Evolutionary conservation across 345 rosid genomes (phyloP).

Genomic region (Rubroshorea leprosula): DNA sequence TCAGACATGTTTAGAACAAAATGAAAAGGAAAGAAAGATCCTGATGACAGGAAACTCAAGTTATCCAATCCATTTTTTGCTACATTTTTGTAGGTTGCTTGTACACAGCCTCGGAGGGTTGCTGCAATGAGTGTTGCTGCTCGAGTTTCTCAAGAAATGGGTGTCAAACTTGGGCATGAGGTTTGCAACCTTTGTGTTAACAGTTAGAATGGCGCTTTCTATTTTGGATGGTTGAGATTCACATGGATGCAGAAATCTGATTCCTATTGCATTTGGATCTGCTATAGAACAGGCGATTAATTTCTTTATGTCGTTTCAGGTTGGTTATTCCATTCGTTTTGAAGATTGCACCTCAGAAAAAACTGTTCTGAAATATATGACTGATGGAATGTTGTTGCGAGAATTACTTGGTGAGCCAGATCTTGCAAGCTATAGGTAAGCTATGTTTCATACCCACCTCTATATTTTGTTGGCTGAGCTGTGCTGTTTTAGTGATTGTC

Average conservation of each 20-base stretch:
- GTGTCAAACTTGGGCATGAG: constrained; percentile 98
- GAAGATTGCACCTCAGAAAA: constrained; percentile 98
- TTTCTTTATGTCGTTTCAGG: constrained; percentile 38
- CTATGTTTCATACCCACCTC: constrained; percentile 1
- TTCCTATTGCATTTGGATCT: background rate
- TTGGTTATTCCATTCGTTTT: constrained; percentile 94
- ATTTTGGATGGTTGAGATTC: too few relatives aligned
- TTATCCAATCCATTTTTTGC: background rate
- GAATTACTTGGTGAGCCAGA: constrained; percentile 96
- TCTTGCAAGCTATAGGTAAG: constrained; percentile 79
- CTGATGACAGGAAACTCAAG: background rate
- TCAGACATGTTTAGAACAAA: background rate
- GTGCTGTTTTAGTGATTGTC: constrained; percentile 12
- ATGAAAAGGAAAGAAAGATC: background rate
- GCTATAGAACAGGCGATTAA: constrained; percentile 7
- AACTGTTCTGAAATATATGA: constrained; percentile 89
- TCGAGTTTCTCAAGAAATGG: constrained; percentile 98
- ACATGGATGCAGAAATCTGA: too few relatives aligned
- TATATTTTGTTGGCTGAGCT: background rate
- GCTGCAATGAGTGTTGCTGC: constrained; percentile 99
- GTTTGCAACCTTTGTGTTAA: constrained; percentile 25
- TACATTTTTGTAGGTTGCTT: constrained; percentile 61
- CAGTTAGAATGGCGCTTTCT: too few relatives aligned
- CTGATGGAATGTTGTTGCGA: constrained; percentile 93
- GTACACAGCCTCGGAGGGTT: constrained; percentile 95